Percentiles rank a stretch among this genome's conserved stretches.
phyloP scores from a whole-genome alignment of 2,329 filamentous ascomycete species.

The Aureobasidium sp. region DNA sequence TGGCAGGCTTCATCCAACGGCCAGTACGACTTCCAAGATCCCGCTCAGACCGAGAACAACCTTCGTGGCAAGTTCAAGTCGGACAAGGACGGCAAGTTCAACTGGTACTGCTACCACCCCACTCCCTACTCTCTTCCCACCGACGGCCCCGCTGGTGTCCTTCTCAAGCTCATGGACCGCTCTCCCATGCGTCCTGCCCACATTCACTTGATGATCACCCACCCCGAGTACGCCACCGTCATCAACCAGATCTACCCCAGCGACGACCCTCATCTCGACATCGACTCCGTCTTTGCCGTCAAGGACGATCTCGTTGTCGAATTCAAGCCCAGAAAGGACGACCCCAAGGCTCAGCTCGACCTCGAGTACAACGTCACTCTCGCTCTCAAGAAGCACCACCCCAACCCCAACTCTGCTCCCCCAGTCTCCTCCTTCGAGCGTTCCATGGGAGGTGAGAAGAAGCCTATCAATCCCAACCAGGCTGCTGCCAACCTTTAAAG shows the following conservation, averaged over 20 bases:
- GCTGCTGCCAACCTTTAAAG: constrained; percentile 3
- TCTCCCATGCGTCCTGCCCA: constrained; percentile 54
- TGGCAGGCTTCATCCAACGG: constrained; percentile 59
- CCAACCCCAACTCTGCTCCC: constrained; percentile 12
- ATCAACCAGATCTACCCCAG: constrained; percentile 52
- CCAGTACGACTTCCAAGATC: constrained; percentile 63
- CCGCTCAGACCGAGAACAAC: constrained; percentile 63
- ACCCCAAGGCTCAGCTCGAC: constrained; percentile 46
- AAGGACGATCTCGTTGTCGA: constrained; percentile 52
- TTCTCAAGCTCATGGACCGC: constrained; percentile 47
- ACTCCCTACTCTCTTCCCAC: constrained; percentile 64
- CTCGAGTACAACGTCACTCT: constrained; percentile 43
- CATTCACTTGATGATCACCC: constrained; percentile 49
- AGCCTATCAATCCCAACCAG: constrained; percentile 8
- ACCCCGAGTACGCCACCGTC: constrained; percentile 47
- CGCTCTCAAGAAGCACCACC: constrained; percentile 13
- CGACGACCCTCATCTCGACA: constrained; percentile 48
- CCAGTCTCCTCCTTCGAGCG: constrained; percentile 3
- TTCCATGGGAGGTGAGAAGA: not conserved
- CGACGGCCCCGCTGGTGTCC: constrained; percentile 48
- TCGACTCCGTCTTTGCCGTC: constrained; percentile 53
- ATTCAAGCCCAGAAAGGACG: constrained; percentile 43
- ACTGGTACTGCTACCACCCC: constrained; percentile 67
- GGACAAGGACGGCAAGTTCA: constrained; percentile 60
- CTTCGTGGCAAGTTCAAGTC: constrained; percentile 67